Percentiles rank a stretch among this genome's conserved stretches.
These are phyloP conservation scores for Ophiostoma ulmi DNA, from an alignment of 2,329 filamentous ascomycete genomes.

Conservation along the genomic window DNA sequence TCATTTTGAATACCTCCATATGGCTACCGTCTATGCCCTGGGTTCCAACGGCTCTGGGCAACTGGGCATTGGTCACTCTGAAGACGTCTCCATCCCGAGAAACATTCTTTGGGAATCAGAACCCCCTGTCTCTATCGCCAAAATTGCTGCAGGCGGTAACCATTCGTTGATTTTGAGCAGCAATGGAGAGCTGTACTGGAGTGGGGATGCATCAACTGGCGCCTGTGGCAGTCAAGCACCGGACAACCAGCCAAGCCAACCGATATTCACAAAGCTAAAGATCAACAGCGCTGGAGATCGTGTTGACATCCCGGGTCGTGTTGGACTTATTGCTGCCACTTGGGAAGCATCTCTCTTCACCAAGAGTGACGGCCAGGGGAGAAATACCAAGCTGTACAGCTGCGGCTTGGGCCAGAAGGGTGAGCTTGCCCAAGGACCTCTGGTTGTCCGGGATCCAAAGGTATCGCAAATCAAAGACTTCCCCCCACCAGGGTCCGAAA, in stretches of 20 bases:
- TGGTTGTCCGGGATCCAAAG: constrained; percentile 45
- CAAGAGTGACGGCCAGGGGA: constrained; percentile 40
- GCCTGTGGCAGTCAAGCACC: constrained; percentile 47
- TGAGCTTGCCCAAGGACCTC: constrained; percentile 61
- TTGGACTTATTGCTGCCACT: constrained; percentile 59
- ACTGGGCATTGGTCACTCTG: constrained; percentile 63
- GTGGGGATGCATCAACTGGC: constrained; percentile 55
- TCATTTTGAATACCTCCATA: constrained; percentile 26
- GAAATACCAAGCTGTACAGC: constrained; percentile 50
- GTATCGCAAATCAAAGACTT: constrained; percentile 55
- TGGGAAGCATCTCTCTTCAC: constrained; percentile 72
- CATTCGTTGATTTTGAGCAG: constrained; percentile 71
- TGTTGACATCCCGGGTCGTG: constrained; percentile 27
- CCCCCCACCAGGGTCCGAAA: constrained; percentile 52
- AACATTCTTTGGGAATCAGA: constrained; percentile 48
- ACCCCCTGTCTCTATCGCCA: constrained; percentile 36
- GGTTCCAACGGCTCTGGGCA: constrained; percentile 76
- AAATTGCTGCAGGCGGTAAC: constrained; percentile 67
- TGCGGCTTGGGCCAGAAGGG: constrained; percentile 65
- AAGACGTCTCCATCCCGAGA: constrained; percentile 65
- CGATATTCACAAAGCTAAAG: constrained; percentile 36
- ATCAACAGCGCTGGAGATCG: constrained; percentile 36
- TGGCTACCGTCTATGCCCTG: constrained; percentile 59
- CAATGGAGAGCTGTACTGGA: constrained; percentile 56
- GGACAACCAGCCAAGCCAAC: constrained; percentile 28